These are phyloP conservation scores for Fusarium sp. DNA, from an alignment of 2,329 filamentous ascomycete genomes.

Conservation along the genomic window DNA sequence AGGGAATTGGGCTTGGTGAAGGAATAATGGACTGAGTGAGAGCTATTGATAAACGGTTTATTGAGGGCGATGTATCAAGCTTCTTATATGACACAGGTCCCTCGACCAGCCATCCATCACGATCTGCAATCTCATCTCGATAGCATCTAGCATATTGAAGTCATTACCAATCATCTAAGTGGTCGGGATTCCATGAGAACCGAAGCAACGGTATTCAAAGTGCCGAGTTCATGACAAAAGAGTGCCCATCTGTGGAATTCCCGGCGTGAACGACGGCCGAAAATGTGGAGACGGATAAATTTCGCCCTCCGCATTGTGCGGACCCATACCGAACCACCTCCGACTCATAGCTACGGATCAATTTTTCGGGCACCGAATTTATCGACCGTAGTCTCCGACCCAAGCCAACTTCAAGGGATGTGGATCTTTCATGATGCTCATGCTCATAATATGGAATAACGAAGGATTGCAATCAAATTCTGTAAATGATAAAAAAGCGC, in stretches of 20 bases:
- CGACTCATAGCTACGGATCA: constrained; percentile 13
- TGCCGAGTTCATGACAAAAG: neutral
- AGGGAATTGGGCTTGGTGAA: neutral
- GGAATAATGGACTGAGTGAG: neutral
- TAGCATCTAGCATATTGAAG: neutral
- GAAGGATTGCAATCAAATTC: no score
- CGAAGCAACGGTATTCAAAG: constrained; percentile 1
- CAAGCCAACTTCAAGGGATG: neutral
- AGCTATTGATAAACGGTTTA: neutral
- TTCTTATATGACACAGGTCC: constrained; percentile 7
- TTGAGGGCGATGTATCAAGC: neutral
- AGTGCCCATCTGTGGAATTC: neutral
- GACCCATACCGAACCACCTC: constrained; percentile 2
- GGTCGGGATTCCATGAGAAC: constrained; percentile 1
- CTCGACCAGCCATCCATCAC: fast-evolving
- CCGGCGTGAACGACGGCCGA: constrained; percentile 13
- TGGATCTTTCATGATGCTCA: neutral
- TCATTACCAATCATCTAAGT: constrained; percentile 11
- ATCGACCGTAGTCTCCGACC: neutral
- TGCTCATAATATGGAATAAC: neutral
- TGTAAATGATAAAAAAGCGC: no score
- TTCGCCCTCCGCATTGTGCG: constrained; percentile 28
- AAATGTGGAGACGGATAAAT: constrained; percentile 25
- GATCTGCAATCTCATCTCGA: neutral
- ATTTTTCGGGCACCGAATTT: neutral